phyloP scores from a whole-genome alignment of 164 flowering plant species.

The Aristolochia californica region DNA sequence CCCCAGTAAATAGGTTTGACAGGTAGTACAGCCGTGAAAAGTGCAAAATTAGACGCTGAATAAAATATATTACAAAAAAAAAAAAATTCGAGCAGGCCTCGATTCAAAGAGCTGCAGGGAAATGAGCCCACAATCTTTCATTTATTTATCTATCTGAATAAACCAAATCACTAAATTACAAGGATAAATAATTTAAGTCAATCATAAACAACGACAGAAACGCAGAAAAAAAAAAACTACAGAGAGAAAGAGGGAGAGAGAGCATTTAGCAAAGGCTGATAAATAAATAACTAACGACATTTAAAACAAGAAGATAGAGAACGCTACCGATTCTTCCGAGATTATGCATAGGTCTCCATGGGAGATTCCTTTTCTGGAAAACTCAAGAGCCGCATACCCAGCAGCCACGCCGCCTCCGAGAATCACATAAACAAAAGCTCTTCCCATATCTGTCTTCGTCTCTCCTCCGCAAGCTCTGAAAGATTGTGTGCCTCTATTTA shows the following conservation, averaged over 20 bases:
- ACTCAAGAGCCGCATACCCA: slow-evolving; percentile 97
- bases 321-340: slow-evolving; percentile 74
- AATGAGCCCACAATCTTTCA: no score
- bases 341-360: slow-evolving; percentile 89
- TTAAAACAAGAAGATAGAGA: slow-evolving; percentile 4
- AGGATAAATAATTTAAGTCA: no score
- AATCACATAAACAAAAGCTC: slow-evolving; percentile 88
- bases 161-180: no score
- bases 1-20: no score
- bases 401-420: slow-evolving; percentile 96
- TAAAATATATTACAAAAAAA: no score
- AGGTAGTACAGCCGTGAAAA: no score
- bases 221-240: not conserved
- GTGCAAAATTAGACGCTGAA: no score
- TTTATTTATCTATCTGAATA: no score
- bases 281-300: not conserved
- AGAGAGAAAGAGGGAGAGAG: not conserved
- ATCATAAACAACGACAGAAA: no score
- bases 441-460: slow-evolving; percentile 44
- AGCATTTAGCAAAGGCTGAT: not conserved
- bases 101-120: no score
- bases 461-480: not conserved
- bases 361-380: slow-evolving; percentile 59
- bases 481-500: no score
- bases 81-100: no score